Base-by-base conservation (phyloP, 139 green algal genomes). In the Chlamydomonas applanata region DNA sequence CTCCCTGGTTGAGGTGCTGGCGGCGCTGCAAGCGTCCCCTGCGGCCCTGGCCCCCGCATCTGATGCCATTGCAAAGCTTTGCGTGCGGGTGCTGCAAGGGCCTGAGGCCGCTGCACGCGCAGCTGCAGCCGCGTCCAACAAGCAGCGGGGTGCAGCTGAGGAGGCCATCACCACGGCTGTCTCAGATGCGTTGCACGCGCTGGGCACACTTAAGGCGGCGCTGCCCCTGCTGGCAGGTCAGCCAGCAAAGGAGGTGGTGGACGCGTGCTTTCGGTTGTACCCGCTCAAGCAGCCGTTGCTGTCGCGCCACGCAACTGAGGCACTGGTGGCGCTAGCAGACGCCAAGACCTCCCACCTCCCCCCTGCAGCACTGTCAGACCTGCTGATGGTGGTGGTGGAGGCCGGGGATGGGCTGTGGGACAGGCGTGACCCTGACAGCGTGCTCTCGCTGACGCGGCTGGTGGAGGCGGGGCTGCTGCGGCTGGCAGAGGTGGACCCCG, bases 251-350 rank as follows among this genome's bases (percentile, higher is more conserved):
- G 54, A 40, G 3, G 62, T 78, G 30, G 71, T 85, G 2, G 79
- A 85, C 19, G 76, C 81, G 66, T 61, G 93, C 54, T 69, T 93
- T n/a, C 85, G 90, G 81, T 88, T 96, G 66, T 91, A 86, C 73
- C 65, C 74, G 2, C 86, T 94, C 59, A 78, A 74, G 27, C 91
- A 97, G 82, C 88, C 86, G 16, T 82, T 97, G 73, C 85, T 97
- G 36, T 87, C 83, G 14, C 73, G 88, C 1, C 82, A 91, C 71
- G 73, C 83, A 24, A 93, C 87, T 1, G 85, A 91, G 46, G 44
- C 46, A 17, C 29, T 33, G 66, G 36, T 25, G n/a, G n/a, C 68
- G 25, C 74, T 90, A 69, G 44, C 27, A 11, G 44, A 56, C 29
- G 73, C 71, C 25, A 32, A 62, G 19, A 71, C 62, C 11, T 69